Percentiles rank a stretch among this genome's conserved stretches.
These are phyloP conservation scores for Bullera alba DNA, from an alignment of 768 basidiomycete species.

Conservation along the genomic window DNA sequence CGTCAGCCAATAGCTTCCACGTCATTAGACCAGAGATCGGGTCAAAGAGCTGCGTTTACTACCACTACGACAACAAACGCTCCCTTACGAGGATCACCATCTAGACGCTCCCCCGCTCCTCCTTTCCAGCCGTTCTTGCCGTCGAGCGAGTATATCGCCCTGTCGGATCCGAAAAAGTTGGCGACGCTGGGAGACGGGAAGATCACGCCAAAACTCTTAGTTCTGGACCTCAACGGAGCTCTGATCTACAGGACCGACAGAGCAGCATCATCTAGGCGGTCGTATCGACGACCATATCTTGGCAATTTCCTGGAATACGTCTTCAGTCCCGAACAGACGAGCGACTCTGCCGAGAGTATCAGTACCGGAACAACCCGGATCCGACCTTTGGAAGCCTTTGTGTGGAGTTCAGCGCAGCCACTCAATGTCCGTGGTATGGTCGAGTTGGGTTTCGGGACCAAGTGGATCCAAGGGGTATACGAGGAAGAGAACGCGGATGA, in stretches of 20 bases:
- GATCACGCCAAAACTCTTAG: conserved; percentile 28
- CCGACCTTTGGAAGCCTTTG: conserved; percentile 41
- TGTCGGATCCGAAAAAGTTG: too few relatives aligned
- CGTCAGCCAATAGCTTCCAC: too few relatives aligned
- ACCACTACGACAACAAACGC: too few relatives aligned
- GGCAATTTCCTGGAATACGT: conserved; percentile 36
- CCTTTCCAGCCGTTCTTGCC: too few relatives aligned
- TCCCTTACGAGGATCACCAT: too few relatives aligned
- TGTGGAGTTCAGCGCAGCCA: conserved; percentile 44
- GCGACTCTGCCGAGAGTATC: not conserved
- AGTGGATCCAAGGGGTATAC: conserved; percentile 28
- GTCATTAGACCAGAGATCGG: too few relatives aligned
- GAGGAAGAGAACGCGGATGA: conserved; percentile 7
- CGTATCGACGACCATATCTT: conserved; percentile 38
- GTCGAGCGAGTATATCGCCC: too few relatives aligned
- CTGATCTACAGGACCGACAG: conserved; percentile 28
- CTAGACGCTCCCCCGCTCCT: too few relatives aligned
- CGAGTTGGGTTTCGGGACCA: conserved; percentile 26
- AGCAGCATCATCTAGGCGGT: not conserved
- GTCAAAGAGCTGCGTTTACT: too few relatives aligned
- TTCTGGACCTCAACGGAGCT: conserved; percentile 44
- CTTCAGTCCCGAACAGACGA: conserved; percentile 14
- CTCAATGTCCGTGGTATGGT: conserved; percentile 41
- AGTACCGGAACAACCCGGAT: not conserved
- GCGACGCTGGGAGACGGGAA: too few relatives aligned